A percentile compares a stretch with the other conserved stretches of the same genome.
Evolutionary conservation across 305 asterid species (phyloP).

Genomic region (Fraxinus xanthoxyloides): DNA sequence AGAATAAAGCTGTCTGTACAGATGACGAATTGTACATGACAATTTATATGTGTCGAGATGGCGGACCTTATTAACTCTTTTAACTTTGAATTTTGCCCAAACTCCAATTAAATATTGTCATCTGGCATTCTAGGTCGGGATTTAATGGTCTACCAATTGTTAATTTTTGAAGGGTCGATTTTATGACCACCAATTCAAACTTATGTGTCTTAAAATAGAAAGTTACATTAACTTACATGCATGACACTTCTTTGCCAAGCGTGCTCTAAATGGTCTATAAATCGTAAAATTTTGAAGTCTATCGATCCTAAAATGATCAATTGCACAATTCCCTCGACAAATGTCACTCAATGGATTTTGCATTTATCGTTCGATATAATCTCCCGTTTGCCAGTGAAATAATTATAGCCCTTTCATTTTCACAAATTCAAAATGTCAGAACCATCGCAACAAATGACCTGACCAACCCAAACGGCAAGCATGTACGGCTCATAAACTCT

Average conservation of each 20-base stretch:
- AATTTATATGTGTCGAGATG: no score
- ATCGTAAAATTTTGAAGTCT: no score
- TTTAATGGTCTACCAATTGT: not conserved
- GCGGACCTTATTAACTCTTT: no score
- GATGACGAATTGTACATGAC: no score
- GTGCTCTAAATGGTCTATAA: not conserved
- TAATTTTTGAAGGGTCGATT: not conserved
- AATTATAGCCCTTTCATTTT: not conserved
- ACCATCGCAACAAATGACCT: not conserved
- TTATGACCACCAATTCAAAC: not conserved
- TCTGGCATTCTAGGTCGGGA: not conserved
- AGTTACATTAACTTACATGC: not conserved
- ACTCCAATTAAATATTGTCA: no score
- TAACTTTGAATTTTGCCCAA: no score
- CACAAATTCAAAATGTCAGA: not conserved
- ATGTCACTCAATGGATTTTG: not conserved
- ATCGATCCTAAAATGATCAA: not conserved
- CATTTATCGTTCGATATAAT: not conserved
- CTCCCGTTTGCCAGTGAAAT: not conserved
- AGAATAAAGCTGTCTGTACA: no score
- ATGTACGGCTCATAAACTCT: not conserved
- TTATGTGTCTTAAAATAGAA: no score
- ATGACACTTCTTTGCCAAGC: not conserved
- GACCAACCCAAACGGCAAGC: not conserved
- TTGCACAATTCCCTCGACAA: not conserved